These are phyloP conservation scores for Bassia scoparia DNA, from an alignment of 148 eudicot species.

Conservation along the genomic window DNA sequence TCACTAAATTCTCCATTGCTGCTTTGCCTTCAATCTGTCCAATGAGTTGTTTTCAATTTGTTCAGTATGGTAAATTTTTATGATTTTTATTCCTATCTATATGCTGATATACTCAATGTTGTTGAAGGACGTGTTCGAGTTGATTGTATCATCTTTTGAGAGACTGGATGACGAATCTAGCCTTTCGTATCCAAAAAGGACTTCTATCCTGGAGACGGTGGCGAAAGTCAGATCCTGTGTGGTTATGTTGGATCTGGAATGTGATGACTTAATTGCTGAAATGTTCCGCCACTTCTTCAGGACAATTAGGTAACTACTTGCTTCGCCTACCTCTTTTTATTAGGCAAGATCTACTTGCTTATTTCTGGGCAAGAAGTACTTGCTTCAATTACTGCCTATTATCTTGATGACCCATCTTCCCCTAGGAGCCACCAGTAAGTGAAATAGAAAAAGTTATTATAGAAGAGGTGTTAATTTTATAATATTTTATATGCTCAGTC, in stretches of 20 bases:
- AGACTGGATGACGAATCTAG: constrained; percentile 61
- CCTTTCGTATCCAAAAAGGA: constrained; percentile 57
- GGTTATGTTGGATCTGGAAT: constrained; percentile 97
- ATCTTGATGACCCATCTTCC: not conserved
- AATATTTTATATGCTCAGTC: not conserved
- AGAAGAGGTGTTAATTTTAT: not conserved
- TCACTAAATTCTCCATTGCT: constrained; percentile 4
- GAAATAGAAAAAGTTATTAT: not conserved
- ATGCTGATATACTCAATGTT: constrained; percentile 2
- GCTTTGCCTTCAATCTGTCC: not conserved
- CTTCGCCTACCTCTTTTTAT: not conserved
- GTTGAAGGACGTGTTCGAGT: constrained; percentile 67
- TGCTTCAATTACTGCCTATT: not conserved
- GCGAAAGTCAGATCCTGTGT: constrained; percentile 93
- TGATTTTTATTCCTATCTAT: not conserved
- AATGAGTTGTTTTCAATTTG: not conserved
- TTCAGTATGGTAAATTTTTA: not conserved
- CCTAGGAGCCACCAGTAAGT: not conserved
- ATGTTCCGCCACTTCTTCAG: constrained; percentile 81
- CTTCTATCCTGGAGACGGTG: constrained; percentile 77
- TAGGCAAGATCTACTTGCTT: not conserved
- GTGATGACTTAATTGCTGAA: constrained; percentile 64
- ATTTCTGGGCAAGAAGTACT: not conserved
- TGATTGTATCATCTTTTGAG: constrained; percentile 88
- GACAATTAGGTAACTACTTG: constrained; percentile 54